Evolutionary conservation across 1,284 basidiomycete species (phyloP).

Genomic region (Trametes hirsuta): DNA sequence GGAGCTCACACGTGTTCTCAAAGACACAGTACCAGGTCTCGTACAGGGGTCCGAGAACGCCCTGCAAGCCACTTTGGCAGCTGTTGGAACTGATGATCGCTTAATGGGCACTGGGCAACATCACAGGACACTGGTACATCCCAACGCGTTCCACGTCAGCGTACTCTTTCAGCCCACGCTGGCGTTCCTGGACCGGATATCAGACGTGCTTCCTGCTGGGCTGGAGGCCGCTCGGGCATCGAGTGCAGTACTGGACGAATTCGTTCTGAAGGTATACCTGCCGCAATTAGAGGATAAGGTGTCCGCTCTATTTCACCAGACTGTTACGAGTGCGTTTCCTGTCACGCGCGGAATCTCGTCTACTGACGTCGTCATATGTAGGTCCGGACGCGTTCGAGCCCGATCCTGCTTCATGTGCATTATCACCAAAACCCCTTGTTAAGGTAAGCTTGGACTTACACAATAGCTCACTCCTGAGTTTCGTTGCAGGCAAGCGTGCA

Average conservation of each 20-base stretch:
- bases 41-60: constrained; percentile 73
- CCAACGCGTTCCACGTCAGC: constrained; percentile 95
- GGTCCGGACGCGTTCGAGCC: constrained; percentile 86
- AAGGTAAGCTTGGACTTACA: constrained; percentile 55
- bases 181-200: constrained; percentile 78
- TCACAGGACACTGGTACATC: constrained; percentile 85
- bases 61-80: constrained; percentile 63
- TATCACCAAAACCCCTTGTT: constrained; percentile 75
- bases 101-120: constrained; percentile 72
- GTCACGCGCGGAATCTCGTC: neutral
- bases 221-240: constrained; percentile 73
- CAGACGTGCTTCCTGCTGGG: constrained; percentile 75
- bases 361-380: constrained; percentile 31
- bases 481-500: constrained; percentile 72
- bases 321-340: constrained; percentile 66
- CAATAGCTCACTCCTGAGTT: neutral
- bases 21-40: constrained; percentile 92
- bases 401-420: constrained; percentile 62
- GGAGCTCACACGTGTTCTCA: constrained; percentile 82
- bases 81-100: constrained; percentile 70
- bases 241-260: constrained; percentile 86
- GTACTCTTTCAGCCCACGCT: constrained; percentile 94
- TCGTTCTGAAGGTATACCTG: constrained; percentile 91
- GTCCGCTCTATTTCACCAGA: constrained; percentile 83
- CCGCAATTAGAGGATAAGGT: constrained; percentile 97